These are phyloP conservation scores for Teratosphaeria epicoccoides DNA, from an alignment of 2,329 filamentous ascomycete genomes.

Conservation along the genomic window DNA sequence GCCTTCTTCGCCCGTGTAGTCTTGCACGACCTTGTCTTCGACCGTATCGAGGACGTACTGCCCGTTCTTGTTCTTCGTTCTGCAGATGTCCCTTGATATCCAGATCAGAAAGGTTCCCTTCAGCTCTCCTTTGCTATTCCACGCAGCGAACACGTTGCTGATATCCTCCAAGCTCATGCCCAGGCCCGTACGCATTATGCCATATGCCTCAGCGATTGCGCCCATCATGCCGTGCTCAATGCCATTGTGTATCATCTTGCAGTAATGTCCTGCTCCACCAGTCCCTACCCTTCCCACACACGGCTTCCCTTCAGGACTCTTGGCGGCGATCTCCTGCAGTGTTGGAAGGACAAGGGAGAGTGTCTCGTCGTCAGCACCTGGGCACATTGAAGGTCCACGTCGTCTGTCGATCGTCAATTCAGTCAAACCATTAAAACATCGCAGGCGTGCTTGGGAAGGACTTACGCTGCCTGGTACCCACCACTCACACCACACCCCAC, in stretches of 20 bases:
- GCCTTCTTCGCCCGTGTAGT: constrained; percentile 55
- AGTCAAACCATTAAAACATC: neutral
- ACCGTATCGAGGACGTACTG: constrained; percentile 49
- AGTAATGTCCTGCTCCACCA: constrained; percentile 57
- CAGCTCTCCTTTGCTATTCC: constrained; percentile 51
- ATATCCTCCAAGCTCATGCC: constrained; percentile 52
- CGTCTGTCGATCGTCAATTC: constrained; percentile 22
- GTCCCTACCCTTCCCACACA: constrained; percentile 53
- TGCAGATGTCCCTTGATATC: constrained; percentile 53
- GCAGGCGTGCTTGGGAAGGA: neutral
- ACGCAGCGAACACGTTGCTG: constrained; percentile 47
- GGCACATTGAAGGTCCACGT: constrained; percentile 56
- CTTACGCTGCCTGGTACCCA: constrained; percentile 54
- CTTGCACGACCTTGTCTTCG: constrained; percentile 61
- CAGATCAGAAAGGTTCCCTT: constrained; percentile 50
- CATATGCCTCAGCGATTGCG: constrained; percentile 54
- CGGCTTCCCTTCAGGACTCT: constrained; percentile 47
- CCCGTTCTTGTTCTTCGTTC: constrained; percentile 35
- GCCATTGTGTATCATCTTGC: constrained; percentile 68
- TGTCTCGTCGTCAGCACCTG: constrained; percentile 48
- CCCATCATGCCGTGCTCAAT: constrained; percentile 62
- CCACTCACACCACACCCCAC: constrained; percentile 59
- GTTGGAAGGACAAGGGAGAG: constrained; percentile 52
- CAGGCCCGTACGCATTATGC: constrained; percentile 49
- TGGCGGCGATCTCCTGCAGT: constrained; percentile 51